These are phyloP conservation scores for Sarocladiaceae sp. DNA, from an alignment of 2,329 filamentous ascomycete genomes.

Conservation along the genomic window DNA sequence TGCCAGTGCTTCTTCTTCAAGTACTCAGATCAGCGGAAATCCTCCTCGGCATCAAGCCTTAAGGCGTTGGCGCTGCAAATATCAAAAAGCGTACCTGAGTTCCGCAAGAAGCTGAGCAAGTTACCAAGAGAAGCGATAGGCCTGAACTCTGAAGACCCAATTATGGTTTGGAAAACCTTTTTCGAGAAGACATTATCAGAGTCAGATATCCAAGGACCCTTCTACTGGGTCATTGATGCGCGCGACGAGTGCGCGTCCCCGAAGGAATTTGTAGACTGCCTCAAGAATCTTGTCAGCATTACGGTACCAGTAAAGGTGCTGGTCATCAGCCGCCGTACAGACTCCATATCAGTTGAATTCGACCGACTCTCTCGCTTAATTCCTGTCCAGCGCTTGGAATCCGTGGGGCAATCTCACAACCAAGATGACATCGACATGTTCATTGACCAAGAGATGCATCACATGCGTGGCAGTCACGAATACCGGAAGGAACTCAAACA, in stretches of 20 bases:
- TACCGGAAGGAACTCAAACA: conserved; percentile 5
- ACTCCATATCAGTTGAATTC: conserved; percentile 16
- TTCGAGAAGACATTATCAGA: conserved; percentile 26
- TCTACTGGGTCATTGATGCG: conserved; percentile 35
- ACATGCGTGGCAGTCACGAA: background rate
- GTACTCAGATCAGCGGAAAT: conserved; percentile 17
- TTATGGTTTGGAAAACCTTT: conserved; percentile 26
- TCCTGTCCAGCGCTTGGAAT: background rate
- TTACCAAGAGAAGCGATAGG: conserved; percentile 19
- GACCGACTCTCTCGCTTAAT: background rate
- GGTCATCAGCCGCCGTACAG: conserved; percentile 3
- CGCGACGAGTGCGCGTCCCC: conserved; percentile 29
- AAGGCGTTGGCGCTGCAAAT: conserved; percentile 23
- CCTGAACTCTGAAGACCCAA: conserved; percentile 19
- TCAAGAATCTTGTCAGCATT: conserved; percentile 17
- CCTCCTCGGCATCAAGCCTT: conserved; percentile 16
- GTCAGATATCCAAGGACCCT: conserved; percentile 13
- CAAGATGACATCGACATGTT: background rate
- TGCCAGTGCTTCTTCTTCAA: conserved; percentile 24
- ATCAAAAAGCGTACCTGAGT: conserved; percentile 14
- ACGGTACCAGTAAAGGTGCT: conserved; percentile 12
- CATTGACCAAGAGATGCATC: background rate
- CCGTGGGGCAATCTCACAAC: background rate
- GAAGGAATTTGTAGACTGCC: conserved; percentile 10
- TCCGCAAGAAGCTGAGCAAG: conserved; percentile 1